Evolutionary conservation across 305 asterid genomes (phyloP).

Genomic region (Fraxinus greggii): DNA sequence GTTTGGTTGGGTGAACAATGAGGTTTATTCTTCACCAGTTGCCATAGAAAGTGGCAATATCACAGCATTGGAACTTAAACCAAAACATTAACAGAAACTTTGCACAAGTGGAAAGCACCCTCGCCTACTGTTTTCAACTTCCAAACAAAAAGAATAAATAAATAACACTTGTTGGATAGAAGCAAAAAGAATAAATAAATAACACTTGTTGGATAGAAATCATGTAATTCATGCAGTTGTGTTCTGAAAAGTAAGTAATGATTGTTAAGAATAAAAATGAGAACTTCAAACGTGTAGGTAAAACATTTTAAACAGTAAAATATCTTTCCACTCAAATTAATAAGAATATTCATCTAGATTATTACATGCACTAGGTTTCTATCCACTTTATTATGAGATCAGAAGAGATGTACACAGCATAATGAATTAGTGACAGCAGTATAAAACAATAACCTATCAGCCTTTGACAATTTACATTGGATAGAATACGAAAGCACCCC

Average conservation of each 20-base stretch:
- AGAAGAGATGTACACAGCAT: background rate
- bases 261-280: background rate
- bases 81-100: background rate
- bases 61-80: background rate
- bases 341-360: background rate
- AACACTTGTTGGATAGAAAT: slow-evolving; percentile 4
- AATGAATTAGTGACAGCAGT: background rate
- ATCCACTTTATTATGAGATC: background rate
- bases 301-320: background rate
- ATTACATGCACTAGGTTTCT: background rate
- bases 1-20: background rate
- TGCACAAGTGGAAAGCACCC: background rate
- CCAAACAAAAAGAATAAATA: background rate
- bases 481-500: background rate
- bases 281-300: background rate
- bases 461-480: background rate
- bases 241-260: background rate
- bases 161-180: slow-evolving; percentile 1
- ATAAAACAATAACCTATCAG: background rate
- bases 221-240: background rate
- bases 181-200: background rate
- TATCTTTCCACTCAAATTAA: background rate
- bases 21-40: background rate
- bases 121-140: background rate
- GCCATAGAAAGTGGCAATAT: background rate